Percentiles rank a stretch among this genome's conserved stretches.
Evolutionary conservation across 495 filamentous ascomycete species (phyloP).

Genomic region (Penicillium antarcticum): DNA sequence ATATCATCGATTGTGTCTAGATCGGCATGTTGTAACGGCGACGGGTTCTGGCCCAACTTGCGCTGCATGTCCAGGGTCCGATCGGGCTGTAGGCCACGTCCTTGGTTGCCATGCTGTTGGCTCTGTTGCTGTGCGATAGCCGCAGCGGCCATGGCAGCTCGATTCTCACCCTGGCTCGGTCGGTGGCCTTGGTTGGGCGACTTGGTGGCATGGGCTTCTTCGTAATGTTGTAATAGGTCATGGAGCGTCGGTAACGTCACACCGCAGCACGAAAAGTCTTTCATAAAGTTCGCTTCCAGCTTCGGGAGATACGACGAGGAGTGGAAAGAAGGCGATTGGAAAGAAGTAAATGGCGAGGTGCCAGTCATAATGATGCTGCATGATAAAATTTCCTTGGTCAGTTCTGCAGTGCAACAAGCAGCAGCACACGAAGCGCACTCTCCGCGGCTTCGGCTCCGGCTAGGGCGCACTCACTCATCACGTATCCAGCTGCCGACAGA

Average conservation of each 20-base stretch:
- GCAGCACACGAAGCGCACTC: slow-evolving; percentile 10
- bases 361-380: slow-evolving; percentile 91
- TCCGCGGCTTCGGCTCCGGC: slow-evolving; percentile 1
- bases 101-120: slow-evolving; percentile 47
- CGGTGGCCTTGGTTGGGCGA: slow-evolving; percentile 55
- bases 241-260: slow-evolving; percentile 83
- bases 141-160: slow-evolving; percentile 55
- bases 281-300: slow-evolving; percentile 95
- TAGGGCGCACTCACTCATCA: slow-evolving; percentile 78
- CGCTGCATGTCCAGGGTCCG: slow-evolving; percentile 40
- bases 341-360: slow-evolving; percentile 82
- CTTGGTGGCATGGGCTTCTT: slow-evolving; percentile 81
- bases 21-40: slow-evolving; percentile 52
- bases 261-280: slow-evolving; percentile 91
- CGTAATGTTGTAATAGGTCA: slow-evolving; percentile 93
- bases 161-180: slow-evolving; percentile 51
- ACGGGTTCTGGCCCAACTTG: slow-evolving; percentile 41
- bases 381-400: slow-evolving; percentile 22
- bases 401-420: slow-evolving; percentile 22
- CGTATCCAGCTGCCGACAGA: slow-evolving; percentile 96
- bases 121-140: slow-evolving; percentile 53
- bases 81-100: slow-evolving; percentile 39
- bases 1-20: slow-evolving; percentile 90
- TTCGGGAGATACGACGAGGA: slow-evolving; percentile 98
- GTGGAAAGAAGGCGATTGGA: slow-evolving; percentile 92